Percentiles rank a stretch among this genome's conserved stretches.
These are phyloP conservation scores for Lecanoromycetidae sp. DNA, from an alignment of 2,329 filamentous ascomycete species.

Conservation along the genomic window DNA sequence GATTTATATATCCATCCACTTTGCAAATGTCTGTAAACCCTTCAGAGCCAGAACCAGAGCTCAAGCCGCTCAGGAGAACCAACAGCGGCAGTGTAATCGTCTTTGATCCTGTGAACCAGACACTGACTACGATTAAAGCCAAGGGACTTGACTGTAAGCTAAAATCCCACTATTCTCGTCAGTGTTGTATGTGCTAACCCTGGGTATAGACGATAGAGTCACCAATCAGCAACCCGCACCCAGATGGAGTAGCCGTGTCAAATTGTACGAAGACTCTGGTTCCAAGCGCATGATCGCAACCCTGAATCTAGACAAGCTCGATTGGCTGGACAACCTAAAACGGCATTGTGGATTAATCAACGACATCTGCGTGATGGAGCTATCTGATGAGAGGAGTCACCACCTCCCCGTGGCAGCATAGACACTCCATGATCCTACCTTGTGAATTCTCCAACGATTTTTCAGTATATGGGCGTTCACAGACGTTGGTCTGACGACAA, in stretches of 20 bases:
- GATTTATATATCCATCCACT: not conserved
- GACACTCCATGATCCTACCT: not conserved
- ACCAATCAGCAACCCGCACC: not conserved
- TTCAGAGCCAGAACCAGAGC: not conserved
- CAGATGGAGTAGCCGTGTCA: conserved; percentile 6
- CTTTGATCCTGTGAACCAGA: conserved; percentile 8
- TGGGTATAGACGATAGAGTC: not conserved
- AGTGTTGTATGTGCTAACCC: no score
- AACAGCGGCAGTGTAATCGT: conserved; percentile 12
- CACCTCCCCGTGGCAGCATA: not conserved
- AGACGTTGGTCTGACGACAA: no score
- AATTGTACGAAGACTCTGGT: conserved; percentile 2
- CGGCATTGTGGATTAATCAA: conserved; percentile 5
- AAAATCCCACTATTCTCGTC: not conserved
- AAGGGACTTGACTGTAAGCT: conserved; percentile 1
- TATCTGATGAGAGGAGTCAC: not conserved
- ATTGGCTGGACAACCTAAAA: conserved; percentile 4
- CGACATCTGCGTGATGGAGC: conserved; percentile 8
- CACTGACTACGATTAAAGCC: not conserved
- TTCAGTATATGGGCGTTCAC: no score
- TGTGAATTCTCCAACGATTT: not conserved
- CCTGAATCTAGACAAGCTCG: conserved; percentile 6
- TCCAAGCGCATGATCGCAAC: conserved; percentile 9
- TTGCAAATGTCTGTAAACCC: not conserved
- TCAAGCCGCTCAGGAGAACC: conserved; percentile 2